Base-by-base conservation (phyloP, 495 filamentous ascomycete species). In the Penicillium salamii region DNA sequence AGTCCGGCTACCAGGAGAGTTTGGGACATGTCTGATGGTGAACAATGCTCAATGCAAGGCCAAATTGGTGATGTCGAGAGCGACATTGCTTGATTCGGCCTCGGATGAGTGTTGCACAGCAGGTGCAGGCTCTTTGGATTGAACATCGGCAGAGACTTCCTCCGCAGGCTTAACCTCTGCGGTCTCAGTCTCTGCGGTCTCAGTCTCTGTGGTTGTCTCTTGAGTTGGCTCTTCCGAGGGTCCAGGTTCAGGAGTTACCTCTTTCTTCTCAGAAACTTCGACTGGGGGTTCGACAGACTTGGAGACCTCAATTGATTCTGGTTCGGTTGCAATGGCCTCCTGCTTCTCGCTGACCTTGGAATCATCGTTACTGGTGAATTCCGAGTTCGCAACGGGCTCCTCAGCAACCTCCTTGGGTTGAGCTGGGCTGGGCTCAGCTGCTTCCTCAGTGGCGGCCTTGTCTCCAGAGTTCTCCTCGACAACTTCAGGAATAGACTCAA, bases 11-110 rank as follows among this genome's bases (percentile, higher is more conserved):
- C 26, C 29, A 39, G 43, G 40, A 12, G n/a, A 13, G 20, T 36
- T n/a, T 19, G 8, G n/a, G 28, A 23, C 12, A 44, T 26, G 36
- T 32, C 32, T 21, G 31, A 38, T 31, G 14, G 15, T 34, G 14
- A 4, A 26, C 13, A 26, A 19, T 6, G 31, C 20, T 40, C 58
- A 68, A 48, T 58, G 59, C 42, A 69, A 50, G 15, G 65, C 46
- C 42, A 65, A 52, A 20, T 49, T 63, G 37, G 49, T 58, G 42
- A 67, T 60, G 42, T 70, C 67, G 50, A 69, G 52, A 28, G 65
- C 63, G 32, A 58, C 54, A 13, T 59, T 58, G 34, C 55, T 44
- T 8, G 57, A 40, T 42, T 64, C 54, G 14, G 34, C 21, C 50
- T 53, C 49, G 18, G 50, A 5, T n/a, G 40, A 36, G 8, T 50